Evolutionary conservation across 208 protist genomes (phyloP).

Genomic region (Balamuthia mandrillaris): DNA sequence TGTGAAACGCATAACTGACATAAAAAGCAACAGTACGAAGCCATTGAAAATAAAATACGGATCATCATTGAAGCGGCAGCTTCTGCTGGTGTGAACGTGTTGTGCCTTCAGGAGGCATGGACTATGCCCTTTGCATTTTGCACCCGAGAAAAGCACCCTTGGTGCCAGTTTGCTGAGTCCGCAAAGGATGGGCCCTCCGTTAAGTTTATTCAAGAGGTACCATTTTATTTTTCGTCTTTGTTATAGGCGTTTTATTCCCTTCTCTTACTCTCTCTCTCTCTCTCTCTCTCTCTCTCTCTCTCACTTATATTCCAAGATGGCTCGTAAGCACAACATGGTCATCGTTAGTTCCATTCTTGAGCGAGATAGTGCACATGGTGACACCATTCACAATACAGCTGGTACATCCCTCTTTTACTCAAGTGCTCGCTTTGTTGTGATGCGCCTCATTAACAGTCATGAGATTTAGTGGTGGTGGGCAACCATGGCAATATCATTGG

Average conservation of each 20-base stretch:
- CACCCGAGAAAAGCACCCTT: constrained; percentile 76
- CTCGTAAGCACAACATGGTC: constrained; percentile 79
- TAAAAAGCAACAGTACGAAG: constrained; percentile 48
- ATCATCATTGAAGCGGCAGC: constrained; percentile 71
- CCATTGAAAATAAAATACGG: constrained; percentile 66
- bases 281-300: too few relatives aligned
- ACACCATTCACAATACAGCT: constrained; percentile 81
- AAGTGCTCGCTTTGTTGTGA: background rate
- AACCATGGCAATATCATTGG: constrained; percentile 76
- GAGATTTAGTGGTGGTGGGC: constrained; percentile 68
- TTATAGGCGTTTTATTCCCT: too few relatives aligned
- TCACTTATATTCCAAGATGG: constrained; percentile 45
- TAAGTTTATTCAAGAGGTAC: constrained; percentile 60
- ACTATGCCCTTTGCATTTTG: constrained; percentile 80
- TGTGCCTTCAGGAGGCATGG: constrained; percentile 66
- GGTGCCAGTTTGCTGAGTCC: constrained; percentile 77
- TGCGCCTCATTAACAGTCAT: background rate
- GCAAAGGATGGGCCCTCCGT: constrained; percentile 64
- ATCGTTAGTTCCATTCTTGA: constrained; percentile 83
- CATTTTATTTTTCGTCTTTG: too few relatives aligned
- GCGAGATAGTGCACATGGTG: constrained; percentile 66
- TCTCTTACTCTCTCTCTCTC: too few relatives aligned
- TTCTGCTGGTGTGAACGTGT: constrained; percentile 72
- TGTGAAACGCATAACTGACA: too few relatives aligned
- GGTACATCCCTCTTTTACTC: constrained; percentile 3